These are phyloP conservation scores for Quercus bicolor DNA, from an alignment of 306 rosid species.

Conservation along the genomic window DNA sequence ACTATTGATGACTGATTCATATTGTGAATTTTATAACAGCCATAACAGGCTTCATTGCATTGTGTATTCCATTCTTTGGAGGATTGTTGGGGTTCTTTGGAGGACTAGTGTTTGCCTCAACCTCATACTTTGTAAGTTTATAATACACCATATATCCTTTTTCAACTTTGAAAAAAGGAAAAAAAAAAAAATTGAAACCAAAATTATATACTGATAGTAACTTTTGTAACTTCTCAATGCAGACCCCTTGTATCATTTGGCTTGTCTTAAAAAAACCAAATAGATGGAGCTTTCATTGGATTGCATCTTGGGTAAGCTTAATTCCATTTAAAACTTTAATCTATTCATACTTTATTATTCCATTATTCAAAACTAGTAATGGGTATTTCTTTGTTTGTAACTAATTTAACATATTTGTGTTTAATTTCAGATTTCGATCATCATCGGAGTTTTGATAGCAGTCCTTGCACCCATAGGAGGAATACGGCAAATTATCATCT, in stretches of 20 bases:
- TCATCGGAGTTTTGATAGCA: constrained; percentile 29
- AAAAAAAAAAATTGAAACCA: too few species aligned
- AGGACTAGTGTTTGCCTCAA: constrained; percentile 64
- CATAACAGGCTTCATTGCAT: constrained; percentile 36
- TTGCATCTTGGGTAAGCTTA: constrained; percentile 37
- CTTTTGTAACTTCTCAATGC: neutral
- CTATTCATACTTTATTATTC: neutral
- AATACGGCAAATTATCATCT: constrained; percentile 43
- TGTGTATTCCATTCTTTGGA: constrained; percentile 73
- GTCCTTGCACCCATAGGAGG: constrained; percentile 59
- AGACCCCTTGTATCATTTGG: constrained; percentile 71
- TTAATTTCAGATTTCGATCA: constrained; percentile 26
- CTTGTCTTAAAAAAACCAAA: constrained; percentile 28
- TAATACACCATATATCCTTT: too few species aligned
- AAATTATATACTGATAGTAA: neutral
- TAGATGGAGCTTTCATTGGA: constrained; percentile 44
- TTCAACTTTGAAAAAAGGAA: too few species aligned
- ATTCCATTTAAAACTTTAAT: neutral
- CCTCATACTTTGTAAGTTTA: constrained; percentile 55
- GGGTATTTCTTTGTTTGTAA: neutral
- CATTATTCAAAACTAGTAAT: neutral
- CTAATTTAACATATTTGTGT: neutral
- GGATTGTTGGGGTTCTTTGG: constrained; percentile 73
- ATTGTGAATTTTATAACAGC: constrained; percentile 21
- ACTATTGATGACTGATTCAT: neutral